Percentiles rank a stretch among this genome's conserved stretches.
Conservation (phyloP, 805 yeast species). For the Saturnispora hagleri region DNA sequence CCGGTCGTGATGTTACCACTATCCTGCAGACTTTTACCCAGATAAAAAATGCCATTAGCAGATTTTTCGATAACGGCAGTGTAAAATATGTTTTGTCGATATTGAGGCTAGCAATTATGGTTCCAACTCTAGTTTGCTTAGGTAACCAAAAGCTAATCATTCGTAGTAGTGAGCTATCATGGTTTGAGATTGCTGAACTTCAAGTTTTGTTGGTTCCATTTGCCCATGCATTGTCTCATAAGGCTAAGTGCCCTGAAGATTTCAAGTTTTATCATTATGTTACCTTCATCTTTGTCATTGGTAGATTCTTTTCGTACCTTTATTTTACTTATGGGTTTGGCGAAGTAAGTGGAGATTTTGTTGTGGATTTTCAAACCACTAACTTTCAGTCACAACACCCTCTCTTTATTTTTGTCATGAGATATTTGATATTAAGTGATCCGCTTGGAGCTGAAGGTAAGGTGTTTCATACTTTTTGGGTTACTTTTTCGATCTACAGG, state of each 20-base stretch:
- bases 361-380: background rate
- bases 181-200: background rate
- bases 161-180: background rate
- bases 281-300: background rate
- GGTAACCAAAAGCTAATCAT: background rate
- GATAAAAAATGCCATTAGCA: background rate
- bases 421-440: constrained; percentile 1
- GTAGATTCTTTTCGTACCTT: background rate
- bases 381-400: background rate
- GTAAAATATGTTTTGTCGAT: background rate
- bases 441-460: constrained; percentile 2
- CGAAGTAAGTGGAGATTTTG: background rate
- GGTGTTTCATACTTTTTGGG: background rate
- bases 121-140: constrained; percentile 1
- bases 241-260: background rate
- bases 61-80: background rate
- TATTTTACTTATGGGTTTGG: background rate
- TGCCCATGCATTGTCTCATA: constrained; percentile 1
- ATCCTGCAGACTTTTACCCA: background rate
- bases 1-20: background rate
- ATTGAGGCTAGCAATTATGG: background rate
- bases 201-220: constrained; percentile 1
- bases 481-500: background rate
- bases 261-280: background rate
- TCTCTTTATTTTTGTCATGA: background rate